Conservation (phyloP, 139 green algal species). For the Yamagishiella unicocca region DNA sequence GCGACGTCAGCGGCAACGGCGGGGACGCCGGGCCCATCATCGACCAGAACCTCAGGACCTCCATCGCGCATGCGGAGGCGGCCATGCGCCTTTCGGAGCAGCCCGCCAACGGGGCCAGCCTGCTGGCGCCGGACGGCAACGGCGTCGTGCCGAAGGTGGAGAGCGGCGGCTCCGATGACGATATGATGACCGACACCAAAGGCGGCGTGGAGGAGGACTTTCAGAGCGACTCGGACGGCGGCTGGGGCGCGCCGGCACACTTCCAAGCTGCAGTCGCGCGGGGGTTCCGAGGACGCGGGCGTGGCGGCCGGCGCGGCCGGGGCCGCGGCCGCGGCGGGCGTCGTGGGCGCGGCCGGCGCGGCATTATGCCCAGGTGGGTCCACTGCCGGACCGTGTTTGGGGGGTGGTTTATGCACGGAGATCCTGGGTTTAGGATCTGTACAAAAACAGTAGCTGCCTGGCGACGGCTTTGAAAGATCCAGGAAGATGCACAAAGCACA, state of each 20-base stretch:
- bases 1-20: slow-evolving; percentile 56
- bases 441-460: too few species aligned
- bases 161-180: background rate
- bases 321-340: slow-evolving; percentile 50
- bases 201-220: slow-evolving; percentile 26
- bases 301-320: slow-evolving; percentile 25
- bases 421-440: too few species aligned
- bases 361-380: slow-evolving; percentile 39
- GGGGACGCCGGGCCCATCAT: background rate
- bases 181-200: background rate
- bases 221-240: slow-evolving; percentile 82
- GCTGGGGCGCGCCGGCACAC: slow-evolving; percentile 62
- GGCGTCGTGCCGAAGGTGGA: slow-evolving; percentile 7
- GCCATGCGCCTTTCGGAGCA: slow-evolving; percentile 47
- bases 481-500: background rate
- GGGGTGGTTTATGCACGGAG: too few species aligned
- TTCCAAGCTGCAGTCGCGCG: slow-evolving; percentile 11
- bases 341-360: slow-evolving; percentile 50
- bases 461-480: too few species aligned
- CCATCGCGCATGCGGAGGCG: slow-evolving; percentile 69
- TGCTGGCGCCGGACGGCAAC: slow-evolving; percentile 5
- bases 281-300: slow-evolving; percentile 26
- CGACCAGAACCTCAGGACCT: slow-evolving; percentile 58
- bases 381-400: too few species aligned
- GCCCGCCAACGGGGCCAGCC: slow-evolving; percentile 19